Evolutionary conservation across 257 asterid genomes (phyloP), one percentile per base, ranked within the genome.

Genomic region (Knoxia roxburghii): DNA sequence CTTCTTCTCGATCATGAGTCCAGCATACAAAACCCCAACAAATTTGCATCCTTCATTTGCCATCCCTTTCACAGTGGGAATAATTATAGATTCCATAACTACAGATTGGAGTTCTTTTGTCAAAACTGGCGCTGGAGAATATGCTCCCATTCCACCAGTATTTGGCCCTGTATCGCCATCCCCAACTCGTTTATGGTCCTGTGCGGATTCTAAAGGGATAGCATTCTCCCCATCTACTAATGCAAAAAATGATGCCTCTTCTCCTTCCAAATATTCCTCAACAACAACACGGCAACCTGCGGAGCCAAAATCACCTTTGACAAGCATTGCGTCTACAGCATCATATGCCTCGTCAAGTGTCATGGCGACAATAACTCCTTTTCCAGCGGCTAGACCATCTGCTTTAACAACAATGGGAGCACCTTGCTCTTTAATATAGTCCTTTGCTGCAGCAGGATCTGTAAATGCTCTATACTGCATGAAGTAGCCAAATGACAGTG

Each of bases 91-190:
- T 24, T 83, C 68, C 98, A 92, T 92, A 32, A 92, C 89, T 61
- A 89, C 46, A 10, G 85, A 78, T 65, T 92, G 83, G 50, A 92
- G 93, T 70, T 89, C 87, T 69, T 82, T 84, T 7, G 98, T 92
- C 83, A 92, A 70, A 66, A 92, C 76, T 12, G 98, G 96, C 45
- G 98, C 98, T 1, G 98, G 98, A 64, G 97, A 92, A 77, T 89
- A 92, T 27, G 98, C 97, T 56, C 98, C 98, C 98, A 87, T 92
- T 65, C 98, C 98, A 69, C 98, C 98, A 27, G 98, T 92, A 80
- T 92, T 92, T 15, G 95, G 93, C 29, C 98, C 98, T 11, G 86
- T 80, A 71, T 92, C 98, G 20, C 96, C 96, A 48, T 87, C 98
- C 32, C 97, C 97, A 1, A 86, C 97, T 78, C 98, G 88, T 85